These are phyloP conservation scores for Phyllosticta capitalensis DNA, from an alignment of 2,329 filamentous ascomycete species.

Conservation along the genomic window DNA sequence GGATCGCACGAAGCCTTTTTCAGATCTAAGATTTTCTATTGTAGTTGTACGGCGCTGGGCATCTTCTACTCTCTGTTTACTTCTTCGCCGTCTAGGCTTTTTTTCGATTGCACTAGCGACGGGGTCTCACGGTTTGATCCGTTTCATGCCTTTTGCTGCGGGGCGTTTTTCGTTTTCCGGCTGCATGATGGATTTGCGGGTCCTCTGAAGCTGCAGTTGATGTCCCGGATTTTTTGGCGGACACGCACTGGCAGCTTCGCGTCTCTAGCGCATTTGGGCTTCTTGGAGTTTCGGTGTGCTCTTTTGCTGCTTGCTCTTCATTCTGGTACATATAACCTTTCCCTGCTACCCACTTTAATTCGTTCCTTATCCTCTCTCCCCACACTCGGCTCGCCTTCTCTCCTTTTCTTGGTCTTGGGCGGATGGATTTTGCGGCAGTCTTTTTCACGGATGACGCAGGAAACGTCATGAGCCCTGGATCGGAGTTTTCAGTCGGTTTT, in stretches of 20 bases:
- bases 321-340: conserved; percentile 4
- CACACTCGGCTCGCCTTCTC: background rate
- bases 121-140: background rate
- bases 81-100: background rate
- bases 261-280: conserved; percentile 1
- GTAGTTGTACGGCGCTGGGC: conserved; percentile 6
- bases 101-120: background rate
- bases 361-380: background rate
- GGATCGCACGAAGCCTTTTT: conserved; percentile 4
- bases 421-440: background rate
- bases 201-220: background rate
- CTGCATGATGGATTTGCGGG: background rate
- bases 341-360: background rate
- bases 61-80: background rate
- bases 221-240: background rate
- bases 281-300: background rate
- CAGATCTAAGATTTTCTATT: conserved; percentile 8
- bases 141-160: conserved; percentile 1
- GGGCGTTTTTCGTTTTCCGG: conserved; percentile 5
- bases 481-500: background rate
- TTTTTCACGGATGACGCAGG: background rate
- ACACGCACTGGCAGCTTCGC: background rate
- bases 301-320: background rate
- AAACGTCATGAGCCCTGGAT: background rate
- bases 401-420: background rate